These are phyloP conservation scores for Cercospora sp. DNA, from an alignment of 2,329 filamentous ascomycete species.

Conservation along the genomic window DNA sequence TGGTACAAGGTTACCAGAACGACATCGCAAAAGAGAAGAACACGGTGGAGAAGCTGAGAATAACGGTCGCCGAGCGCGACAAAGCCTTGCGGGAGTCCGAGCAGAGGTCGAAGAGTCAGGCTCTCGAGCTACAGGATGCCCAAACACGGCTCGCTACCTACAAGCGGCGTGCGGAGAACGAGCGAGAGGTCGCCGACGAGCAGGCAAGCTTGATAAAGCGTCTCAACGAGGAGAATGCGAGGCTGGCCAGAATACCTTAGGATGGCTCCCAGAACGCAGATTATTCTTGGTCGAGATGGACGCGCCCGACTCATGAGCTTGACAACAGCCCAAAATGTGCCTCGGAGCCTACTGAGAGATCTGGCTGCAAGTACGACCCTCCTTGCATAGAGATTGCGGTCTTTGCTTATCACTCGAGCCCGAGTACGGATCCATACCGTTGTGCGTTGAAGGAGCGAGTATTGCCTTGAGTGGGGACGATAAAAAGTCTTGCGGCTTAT, in stretches of 20 bases:
- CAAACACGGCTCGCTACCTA: not conserved
- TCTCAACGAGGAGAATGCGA: constrained; percentile 11
- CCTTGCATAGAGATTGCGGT: not conserved
- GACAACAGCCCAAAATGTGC: not conserved
- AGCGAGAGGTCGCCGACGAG: constrained; percentile 14
- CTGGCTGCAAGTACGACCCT: not conserved
- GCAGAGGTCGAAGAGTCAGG: constrained; percentile 6
- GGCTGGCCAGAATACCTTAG: not conserved
- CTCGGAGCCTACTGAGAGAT: not conserved
- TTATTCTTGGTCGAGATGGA: not conserved
- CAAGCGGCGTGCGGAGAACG: not conserved
- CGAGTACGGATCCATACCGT: not conserved
- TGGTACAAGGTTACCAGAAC: constrained; percentile 22
- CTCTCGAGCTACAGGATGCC: constrained; percentile 5
- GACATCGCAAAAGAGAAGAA: constrained; percentile 16
- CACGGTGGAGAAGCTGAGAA: constrained; percentile 5
- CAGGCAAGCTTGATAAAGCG: constrained; percentile 18
- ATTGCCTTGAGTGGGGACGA: not conserved
- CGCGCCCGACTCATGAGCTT: not conserved
- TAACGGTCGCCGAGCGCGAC: not conserved
- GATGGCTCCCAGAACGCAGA: not conserved
- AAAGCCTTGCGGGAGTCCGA: not conserved
- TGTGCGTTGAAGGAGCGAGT: not conserved
- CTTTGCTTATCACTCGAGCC: not conserved
- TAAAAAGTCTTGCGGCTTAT: not conserved